A percentile compares a stretch with the other conserved stretches of the same genome.
These are phyloP conservation scores for Microdochium trichocladiopsis DNA, from an alignment of 2,329 filamentous ascomycete genomes.

Conservation along the genomic window DNA sequence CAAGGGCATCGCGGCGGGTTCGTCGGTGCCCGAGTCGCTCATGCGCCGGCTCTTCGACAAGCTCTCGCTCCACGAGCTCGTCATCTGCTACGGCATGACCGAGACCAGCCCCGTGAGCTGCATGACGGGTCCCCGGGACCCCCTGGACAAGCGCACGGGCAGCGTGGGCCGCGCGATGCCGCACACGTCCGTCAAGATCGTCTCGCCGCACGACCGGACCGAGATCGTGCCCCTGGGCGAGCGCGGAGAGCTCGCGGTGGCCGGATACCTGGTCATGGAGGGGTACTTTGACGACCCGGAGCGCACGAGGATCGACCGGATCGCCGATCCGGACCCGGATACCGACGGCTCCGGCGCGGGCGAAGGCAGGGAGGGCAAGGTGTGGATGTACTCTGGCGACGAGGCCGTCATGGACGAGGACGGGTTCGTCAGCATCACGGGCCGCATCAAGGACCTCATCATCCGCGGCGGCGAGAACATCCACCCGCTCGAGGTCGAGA, in stretches of 20 bases:
- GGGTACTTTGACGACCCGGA: slow-evolving; percentile 76
- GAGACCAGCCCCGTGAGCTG: slow-evolving; percentile 73
- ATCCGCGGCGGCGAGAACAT: slow-evolving; percentile 96
- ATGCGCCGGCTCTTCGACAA: slow-evolving; percentile 69
- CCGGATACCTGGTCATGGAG: slow-evolving; percentile 85
- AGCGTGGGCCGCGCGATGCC: slow-evolving; percentile 78
- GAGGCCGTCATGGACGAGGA: slow-evolving; percentile 78
- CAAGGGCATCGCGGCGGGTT: slow-evolving; percentile 90
- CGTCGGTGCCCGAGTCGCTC: slow-evolving; percentile 72
- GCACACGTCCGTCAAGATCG: slow-evolving; percentile 72
- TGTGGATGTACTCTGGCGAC: slow-evolving; percentile 92
- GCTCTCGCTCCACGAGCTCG: slow-evolving; percentile 73
- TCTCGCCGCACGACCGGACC: slow-evolving; percentile 56
- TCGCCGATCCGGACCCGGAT: slow-evolving; percentile 8
- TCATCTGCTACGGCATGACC: slow-evolving; percentile 96
- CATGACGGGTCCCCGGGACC: slow-evolving; percentile 78
- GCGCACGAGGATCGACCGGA: slow-evolving; percentile 60
- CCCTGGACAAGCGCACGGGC: slow-evolving; percentile 63
- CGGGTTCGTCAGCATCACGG: slow-evolving; percentile 84
- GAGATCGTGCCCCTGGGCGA: slow-evolving; percentile 55
- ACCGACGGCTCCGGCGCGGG: background rate
- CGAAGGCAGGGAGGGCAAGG: slow-evolving; percentile 41
- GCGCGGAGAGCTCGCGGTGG: slow-evolving; percentile 73
- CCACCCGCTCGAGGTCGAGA: slow-evolving; percentile 87
- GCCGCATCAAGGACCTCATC: slow-evolving; percentile 90